Evolutionary conservation across 805 yeast species (phyloP).

Genomic region (Metschnikowia kofuensis): DNA sequence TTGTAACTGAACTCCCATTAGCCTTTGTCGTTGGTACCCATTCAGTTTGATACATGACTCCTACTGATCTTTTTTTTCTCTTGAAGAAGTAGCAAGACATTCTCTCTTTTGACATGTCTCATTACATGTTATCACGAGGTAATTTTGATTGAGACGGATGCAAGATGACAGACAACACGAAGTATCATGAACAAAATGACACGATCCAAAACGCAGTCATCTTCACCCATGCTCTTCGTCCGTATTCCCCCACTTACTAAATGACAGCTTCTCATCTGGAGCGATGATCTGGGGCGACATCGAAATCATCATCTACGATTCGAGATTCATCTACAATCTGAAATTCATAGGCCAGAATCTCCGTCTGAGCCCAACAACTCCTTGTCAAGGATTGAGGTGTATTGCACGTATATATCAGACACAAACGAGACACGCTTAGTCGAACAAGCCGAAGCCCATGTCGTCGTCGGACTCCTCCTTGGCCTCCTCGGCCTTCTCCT

Average conservation of each 20-base stretch:
- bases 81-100: no score
- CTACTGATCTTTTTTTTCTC: no score
- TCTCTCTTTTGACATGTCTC: no score
- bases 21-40: no score
- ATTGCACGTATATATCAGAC: slow-evolving; percentile 3
- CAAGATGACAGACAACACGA: background rate
- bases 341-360: background rate
- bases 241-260: no score
- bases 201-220: background rate
- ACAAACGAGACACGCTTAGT: slow-evolving; percentile 48
- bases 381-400: background rate
- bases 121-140: background rate
- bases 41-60: no score
- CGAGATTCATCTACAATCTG: no score
- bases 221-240: no score
- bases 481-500: slow-evolving; percentile 60
- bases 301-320: no score
- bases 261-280: no score
- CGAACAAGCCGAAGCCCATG: slow-evolving; percentile 98
- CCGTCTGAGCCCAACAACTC: background rate
- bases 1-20: no score
- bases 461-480: slow-evolving; percentile 66
- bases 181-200: background rate
- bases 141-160: background rate
- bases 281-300: no score